Evolutionary conservation across 1,139 yeast genomes (phyloP).

Genomic region (Komagataea norvegica): DNA sequence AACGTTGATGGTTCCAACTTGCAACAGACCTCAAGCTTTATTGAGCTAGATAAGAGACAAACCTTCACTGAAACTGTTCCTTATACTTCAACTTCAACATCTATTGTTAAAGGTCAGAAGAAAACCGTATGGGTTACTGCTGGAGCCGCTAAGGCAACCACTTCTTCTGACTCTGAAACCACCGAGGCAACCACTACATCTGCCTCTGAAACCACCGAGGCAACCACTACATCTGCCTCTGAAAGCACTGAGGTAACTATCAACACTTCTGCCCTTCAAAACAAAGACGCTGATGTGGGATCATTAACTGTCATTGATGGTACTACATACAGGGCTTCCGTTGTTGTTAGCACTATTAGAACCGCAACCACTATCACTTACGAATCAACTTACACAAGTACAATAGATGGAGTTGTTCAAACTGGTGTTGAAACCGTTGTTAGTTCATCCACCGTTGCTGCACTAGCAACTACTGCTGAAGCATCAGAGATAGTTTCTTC

Average conservation of each 20-base stretch:
- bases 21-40: slow-evolving; percentile 21
- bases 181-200: slow-evolving; percentile 3
- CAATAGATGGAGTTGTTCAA: slow-evolving; percentile 17
- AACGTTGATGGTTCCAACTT: slow-evolving; percentile 26
- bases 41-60: slow-evolving; percentile 7
- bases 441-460: slow-evolving; percentile 10
- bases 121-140: slow-evolving; percentile 26
- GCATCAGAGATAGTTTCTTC: background rate
- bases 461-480: background rate
- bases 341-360: slow-evolving; percentile 22
- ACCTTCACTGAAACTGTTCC: slow-evolving; percentile 15
- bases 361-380: slow-evolving; percentile 23
- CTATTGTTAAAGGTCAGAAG: slow-evolving; percentile 21
- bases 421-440: slow-evolving; percentile 16
- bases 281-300: slow-evolving; percentile 10
- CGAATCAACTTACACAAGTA: slow-evolving; percentile 21
- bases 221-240: slow-evolving; percentile 6
- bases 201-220: slow-evolving; percentile 1
- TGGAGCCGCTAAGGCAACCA: slow-evolving; percentile 10
- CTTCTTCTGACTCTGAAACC: slow-evolving; percentile 7
- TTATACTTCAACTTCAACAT: slow-evolving; percentile 22
- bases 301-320: slow-evolving; percentile 26
- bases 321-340: slow-evolving; percentile 24
- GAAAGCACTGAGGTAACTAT: slow-evolving; percentile 3
- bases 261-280: slow-evolving; percentile 6